A percentile compares a stretch with the other conserved stretches of the same genome.
phyloP scores from a whole-genome alignment of 495 filamentous ascomycete species.

The Penicillium parvum region DNA sequence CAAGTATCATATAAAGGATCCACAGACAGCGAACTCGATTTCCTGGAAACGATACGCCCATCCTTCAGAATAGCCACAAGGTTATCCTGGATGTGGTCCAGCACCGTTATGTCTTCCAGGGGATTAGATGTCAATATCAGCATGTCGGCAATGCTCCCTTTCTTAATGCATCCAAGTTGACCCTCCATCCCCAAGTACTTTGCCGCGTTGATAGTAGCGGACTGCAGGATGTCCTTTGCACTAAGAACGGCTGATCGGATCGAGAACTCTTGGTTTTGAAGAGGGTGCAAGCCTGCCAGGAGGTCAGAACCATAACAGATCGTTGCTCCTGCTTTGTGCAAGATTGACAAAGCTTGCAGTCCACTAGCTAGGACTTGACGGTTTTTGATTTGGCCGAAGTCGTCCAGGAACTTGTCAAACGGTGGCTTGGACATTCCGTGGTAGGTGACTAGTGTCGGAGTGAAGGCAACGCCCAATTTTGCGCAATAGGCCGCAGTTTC shows the following conservation, averaged over 20 bases:
- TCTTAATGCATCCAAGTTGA: conserved; percentile 38
- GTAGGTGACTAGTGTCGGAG: conserved; percentile 49
- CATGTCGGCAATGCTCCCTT: conserved; percentile 35
- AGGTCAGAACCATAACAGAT: conserved; percentile 53
- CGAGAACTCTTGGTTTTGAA: conserved; percentile 45
- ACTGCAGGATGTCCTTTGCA: conserved; percentile 39
- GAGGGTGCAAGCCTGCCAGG: conserved; percentile 34
- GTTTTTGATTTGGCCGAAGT: conserved; percentile 36
- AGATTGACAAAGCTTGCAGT: conserved; percentile 34
- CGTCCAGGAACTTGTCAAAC: conserved; percentile 36
- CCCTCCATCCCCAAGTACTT: conserved; percentile 32
- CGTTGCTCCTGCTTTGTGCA: conserved; percentile 36
- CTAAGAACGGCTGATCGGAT: conserved; percentile 37
- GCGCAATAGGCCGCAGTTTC: conserved; percentile 42
- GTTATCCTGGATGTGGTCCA: conserved; percentile 38
- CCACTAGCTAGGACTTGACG: conserved; percentile 39
- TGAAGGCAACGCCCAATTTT: conserved; percentile 37
- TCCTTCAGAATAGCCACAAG: conserved; percentile 46
- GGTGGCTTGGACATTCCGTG: conserved; percentile 35
- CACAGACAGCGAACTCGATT: conserved; percentile 5
- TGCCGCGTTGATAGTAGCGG: conserved; percentile 46
- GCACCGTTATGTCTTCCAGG: conserved; percentile 43
- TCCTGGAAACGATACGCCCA: conserved; percentile 31
- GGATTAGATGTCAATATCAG: conserved; percentile 39
- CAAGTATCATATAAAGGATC: conserved; percentile 11